Base-by-base conservation (phyloP, 73 alveolate species). In the Tetrahymena malaccensis region DNA sequence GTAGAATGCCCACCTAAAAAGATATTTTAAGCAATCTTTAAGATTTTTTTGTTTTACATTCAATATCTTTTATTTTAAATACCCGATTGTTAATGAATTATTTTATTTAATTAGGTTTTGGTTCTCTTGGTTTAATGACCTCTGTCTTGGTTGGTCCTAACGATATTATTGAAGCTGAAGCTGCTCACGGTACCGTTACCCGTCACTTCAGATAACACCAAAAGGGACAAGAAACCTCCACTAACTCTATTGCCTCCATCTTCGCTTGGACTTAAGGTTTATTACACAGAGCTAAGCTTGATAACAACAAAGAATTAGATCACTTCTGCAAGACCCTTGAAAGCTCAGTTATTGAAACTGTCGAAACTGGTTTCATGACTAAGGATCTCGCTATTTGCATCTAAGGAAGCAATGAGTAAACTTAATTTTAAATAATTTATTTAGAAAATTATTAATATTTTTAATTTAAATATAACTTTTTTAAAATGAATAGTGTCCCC, bases 181-280 rank as follows among this genome's bases (percentile, higher is more conserved):
- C 99, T 35, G 99, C 99, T 19, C 99, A 98, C 96, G 99, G 99
- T 40, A 97, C 99, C 50, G 99, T 98, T 93, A 98, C 99, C 27
- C 94, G 99, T 95, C 99, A 98, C 94, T 98, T 96, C 97, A 96
- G 99, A 96, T 57, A 70, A 97, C 98, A 97, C 84, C 97, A 98
- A 94, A 56, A 97, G 96, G 99, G 99, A 12, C 94, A 97, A 96
- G 98, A 97, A 85, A 98, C 99, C 94, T 97, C 99, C 16, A 98
- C 99, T 55, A 97, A 98, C 97, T 98, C 99, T 22, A 96, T 98
- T 56, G 99, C 99, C 56, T 94, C 98, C 35, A 98, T 98, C 70
- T 98, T 94, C 93, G 99, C 99, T 55, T 98, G 99, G 99, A 97
- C 99, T 35, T 85, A 98, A 93, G 99, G 99, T 25, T 95, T 98